These are phyloP conservation scores for Wallacemonas sp. DNA, from an alignment of 208 protist genomes.

Conservation along the genomic window DNA sequence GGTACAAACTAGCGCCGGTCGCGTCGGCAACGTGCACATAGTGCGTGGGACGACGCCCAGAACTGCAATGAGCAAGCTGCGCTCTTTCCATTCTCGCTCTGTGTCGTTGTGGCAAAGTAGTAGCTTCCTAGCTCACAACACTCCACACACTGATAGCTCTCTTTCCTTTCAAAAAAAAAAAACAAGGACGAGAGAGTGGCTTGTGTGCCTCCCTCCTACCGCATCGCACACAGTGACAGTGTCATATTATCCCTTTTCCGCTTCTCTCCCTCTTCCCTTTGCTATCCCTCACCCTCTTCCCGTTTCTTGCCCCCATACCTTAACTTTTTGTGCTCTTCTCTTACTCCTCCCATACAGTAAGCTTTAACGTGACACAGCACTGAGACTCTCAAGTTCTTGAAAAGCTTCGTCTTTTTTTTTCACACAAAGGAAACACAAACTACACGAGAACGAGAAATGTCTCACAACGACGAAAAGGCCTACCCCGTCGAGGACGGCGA, in stretches of 20 bases:
- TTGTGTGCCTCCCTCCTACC: not conserved
- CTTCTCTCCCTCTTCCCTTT: not conserved
- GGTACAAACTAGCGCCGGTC: too few relatives aligned
- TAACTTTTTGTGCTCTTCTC: not conserved
- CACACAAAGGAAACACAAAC: conserved; percentile 14
- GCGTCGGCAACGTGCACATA: too few relatives aligned
- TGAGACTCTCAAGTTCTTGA: not conserved
- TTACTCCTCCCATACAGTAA: conserved; percentile 5
- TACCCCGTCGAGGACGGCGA: conserved; percentile 25
- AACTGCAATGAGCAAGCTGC: too few relatives aligned
- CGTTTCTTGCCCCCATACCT: not conserved
- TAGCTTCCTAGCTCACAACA: too few relatives aligned
- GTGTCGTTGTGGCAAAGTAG: too few relatives aligned
- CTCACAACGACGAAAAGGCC: conserved; percentile 18
- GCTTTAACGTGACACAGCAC: conserved; percentile 10
- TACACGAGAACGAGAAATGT: conserved; percentile 3
- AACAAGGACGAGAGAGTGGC: too few relatives aligned
- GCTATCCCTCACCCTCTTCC: not conserved
- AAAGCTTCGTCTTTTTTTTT: conserved; percentile 11
- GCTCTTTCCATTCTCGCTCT: too few relatives aligned
- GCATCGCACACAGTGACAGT: not conserved
- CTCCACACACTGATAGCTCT: not conserved
- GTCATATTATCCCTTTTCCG: too few relatives aligned
- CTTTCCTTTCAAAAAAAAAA: not conserved
- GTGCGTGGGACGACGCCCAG: too few relatives aligned